Percentiles rank a stretch among this genome's conserved stretches.
Conservation (phyloP, 225 moss, liverwort and hornwort species). For the Climacium dendroides region DNA sequence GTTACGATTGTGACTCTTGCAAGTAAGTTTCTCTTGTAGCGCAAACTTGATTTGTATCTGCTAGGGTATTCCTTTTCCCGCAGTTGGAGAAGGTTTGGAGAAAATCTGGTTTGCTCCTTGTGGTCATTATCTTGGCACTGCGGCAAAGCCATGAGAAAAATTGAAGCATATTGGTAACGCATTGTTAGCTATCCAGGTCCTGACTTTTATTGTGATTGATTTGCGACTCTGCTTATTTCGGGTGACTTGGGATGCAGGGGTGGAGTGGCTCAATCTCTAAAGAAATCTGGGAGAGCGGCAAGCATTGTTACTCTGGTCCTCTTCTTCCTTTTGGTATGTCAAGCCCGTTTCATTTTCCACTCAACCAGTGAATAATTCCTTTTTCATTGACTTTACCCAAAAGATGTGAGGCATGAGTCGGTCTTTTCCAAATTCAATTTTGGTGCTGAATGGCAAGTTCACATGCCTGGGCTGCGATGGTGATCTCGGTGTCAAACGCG, state of each 20-base stretch:
- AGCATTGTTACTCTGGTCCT: slow-evolving; percentile 23
- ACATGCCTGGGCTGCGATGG: not conserved
- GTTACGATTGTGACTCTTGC: slow-evolving; percentile 51
- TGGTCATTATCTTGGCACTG: not conserved
- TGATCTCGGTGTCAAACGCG: not conserved
- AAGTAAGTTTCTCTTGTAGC: slow-evolving; percentile 13
- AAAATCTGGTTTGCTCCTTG: not conserved
- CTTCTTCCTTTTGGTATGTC: slow-evolving; percentile 31
- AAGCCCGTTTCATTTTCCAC: not conserved
- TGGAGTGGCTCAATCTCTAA: slow-evolving; percentile 40
- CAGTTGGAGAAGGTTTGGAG: not conserved
- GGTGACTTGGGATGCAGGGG: slow-evolving; percentile 14
- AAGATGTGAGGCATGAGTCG: not conserved
- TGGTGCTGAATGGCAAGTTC: not conserved
- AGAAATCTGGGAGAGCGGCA: slow-evolving; percentile 21
- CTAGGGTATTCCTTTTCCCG: not conserved
- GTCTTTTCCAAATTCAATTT: not conserved
- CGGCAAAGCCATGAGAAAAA: not conserved
- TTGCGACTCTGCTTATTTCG: not conserved
- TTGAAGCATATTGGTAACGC: not conserved
- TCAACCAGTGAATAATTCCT: not conserved
- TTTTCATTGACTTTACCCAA: not conserved
- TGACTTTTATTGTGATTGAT: not conserved
- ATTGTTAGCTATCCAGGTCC: not conserved
- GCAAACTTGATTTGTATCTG: not conserved